Evolutionary conservation across 1,284 basidiomycete species (phyloP).

Genomic region (Laetiporus sulphureus): DNA sequence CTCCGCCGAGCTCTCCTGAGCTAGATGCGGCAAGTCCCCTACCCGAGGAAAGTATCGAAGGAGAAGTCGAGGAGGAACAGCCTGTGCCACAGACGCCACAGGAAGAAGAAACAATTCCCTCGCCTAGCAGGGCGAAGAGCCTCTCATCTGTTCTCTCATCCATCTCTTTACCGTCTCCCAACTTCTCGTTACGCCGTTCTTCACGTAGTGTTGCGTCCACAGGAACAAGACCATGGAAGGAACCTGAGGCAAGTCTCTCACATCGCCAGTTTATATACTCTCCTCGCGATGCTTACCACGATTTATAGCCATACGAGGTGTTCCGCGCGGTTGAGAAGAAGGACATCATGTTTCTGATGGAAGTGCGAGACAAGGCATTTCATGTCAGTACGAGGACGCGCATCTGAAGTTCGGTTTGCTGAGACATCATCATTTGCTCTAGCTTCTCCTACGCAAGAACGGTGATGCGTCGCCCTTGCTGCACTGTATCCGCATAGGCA

Average conservation of each 20-base stretch:
- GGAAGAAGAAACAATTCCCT: slow-evolving; percentile 4
- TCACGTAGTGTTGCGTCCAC: slow-evolving; percentile 3
- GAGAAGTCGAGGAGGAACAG: too few relatives aligned
- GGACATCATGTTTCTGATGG: slow-evolving; percentile 72
- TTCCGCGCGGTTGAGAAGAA: slow-evolving; percentile 68
- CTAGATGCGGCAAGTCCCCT: neutral
- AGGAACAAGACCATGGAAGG: slow-evolving; percentile 38
- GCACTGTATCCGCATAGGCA: slow-evolving; percentile 75
- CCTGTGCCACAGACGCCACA: slow-evolving; percentile 2
- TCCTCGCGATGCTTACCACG: neutral
- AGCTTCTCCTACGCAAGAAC: slow-evolving; percentile 68
- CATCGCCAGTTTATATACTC: neutral
- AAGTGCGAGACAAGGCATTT: slow-evolving; percentile 71
- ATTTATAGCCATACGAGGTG: slow-evolving; percentile 62
- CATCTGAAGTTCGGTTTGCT: neutral
- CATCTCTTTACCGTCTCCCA: slow-evolving; percentile 16
- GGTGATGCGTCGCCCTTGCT: slow-evolving; percentile 73
- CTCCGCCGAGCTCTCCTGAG: slow-evolving; percentile 9
- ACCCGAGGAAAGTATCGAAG: too few relatives aligned
- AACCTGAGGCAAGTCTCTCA: slow-evolving; percentile 53
- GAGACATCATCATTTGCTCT: slow-evolving; percentile 1
- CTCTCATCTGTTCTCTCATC: slow-evolving; percentile 19
- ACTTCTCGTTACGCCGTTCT: slow-evolving; percentile 3
- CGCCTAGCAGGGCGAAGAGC: slow-evolving; percentile 14
- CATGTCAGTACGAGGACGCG: slow-evolving; percentile 39